Conservation (phyloP, 805 yeast genomes). For the Myxozyma nipponensis region DNA sequence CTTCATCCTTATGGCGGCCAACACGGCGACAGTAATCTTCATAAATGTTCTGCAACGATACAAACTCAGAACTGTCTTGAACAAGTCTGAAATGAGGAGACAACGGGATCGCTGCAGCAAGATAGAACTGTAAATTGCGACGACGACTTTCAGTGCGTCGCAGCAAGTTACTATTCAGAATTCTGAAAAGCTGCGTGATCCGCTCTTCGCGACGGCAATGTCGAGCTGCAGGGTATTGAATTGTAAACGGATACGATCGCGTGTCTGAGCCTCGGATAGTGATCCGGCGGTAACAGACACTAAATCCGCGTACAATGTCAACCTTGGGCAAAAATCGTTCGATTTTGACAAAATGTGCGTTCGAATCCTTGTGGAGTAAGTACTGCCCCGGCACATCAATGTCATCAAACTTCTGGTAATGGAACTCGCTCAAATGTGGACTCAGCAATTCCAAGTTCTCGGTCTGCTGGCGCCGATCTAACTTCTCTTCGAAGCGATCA, state of each 20-base stretch:
- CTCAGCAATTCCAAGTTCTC: constrained; percentile 83
- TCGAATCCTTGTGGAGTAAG: constrained; percentile 71
- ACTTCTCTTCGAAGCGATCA: constrained; percentile 82
- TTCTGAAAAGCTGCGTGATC: constrained; percentile 83
- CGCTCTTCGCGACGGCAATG: constrained; percentile 96
- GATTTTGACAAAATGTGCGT: constrained; percentile 85
- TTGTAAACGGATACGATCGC: constrained; percentile 84
- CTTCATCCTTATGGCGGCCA: constrained; percentile 79
- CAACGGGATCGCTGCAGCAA: constrained; percentile 89
- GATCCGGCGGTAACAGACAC: constrained; percentile 82
- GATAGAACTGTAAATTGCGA: constrained; percentile 75
- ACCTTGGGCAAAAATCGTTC: constrained; percentile 88
- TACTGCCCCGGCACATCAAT: constrained; percentile 98
- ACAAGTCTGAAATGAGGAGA: constrained; percentile 92
- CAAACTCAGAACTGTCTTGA: constrained; percentile 72
- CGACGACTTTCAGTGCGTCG: constrained; percentile 85
- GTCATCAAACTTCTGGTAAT: constrained; percentile 96
- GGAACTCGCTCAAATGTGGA: constrained; percentile 94
- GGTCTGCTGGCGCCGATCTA: constrained; percentile 66
- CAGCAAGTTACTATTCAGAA: constrained; percentile 70
- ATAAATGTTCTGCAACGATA: constrained; percentile 76
- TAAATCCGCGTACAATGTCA: constrained; percentile 83
- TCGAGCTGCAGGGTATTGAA: constrained; percentile 96
- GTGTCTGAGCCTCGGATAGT: constrained; percentile 94
- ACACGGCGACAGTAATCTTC: constrained; percentile 77